A percentile compares a stretch with the other conserved stretches of the same genome.
These are phyloP conservation scores for Trypanosoma avium DNA, from an alignment of 208 protist species.

Conservation along the genomic window DNA sequence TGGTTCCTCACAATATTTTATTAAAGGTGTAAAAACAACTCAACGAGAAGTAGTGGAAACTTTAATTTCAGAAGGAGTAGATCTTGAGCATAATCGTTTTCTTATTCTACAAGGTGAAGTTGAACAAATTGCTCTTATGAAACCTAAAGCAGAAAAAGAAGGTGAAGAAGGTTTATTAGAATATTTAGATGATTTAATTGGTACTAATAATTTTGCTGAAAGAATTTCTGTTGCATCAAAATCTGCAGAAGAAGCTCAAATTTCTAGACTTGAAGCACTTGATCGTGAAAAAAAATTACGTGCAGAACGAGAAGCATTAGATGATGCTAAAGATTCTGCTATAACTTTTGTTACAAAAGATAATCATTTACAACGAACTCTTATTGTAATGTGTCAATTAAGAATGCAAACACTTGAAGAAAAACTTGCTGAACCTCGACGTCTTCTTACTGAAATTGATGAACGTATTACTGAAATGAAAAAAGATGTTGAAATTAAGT, in stretches of 20 bases:
- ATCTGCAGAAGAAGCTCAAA: constrained; percentile 91
- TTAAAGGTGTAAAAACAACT: constrained; percentile 65
- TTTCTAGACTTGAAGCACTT: constrained; percentile 90
- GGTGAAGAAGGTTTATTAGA: constrained; percentile 99
- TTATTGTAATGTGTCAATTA: constrained; percentile 93
- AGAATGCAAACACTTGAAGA: constrained; percentile 72
- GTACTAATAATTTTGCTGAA: constrained; percentile 90
- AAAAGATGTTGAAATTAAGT: constrained; percentile 38
- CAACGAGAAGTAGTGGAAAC: constrained; percentile 87
- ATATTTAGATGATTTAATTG: constrained; percentile 99
- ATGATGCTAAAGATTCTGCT: constrained; percentile 94
- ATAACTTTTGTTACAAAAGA: constrained; percentile 94
- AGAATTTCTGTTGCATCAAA: constrained; percentile 87
- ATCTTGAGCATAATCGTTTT: constrained; percentile 99
- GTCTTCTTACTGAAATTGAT: constrained; percentile 69
- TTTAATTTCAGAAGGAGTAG: constrained; percentile 96
- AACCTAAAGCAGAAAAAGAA: constrained; percentile 97
- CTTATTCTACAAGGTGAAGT: constrained; percentile 99
- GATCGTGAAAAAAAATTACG: constrained; percentile 93
- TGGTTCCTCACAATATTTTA: constrained; percentile 96
- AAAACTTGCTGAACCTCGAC: constrained; percentile 71
- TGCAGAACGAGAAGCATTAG: constrained; percentile 93
- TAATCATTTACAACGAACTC: constrained; percentile 89
- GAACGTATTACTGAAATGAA: constrained; percentile 55
- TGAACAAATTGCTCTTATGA: constrained; percentile 99